Base-by-base conservation (phyloP, 345 rosid species). In the Camelina hispida region DNA sequence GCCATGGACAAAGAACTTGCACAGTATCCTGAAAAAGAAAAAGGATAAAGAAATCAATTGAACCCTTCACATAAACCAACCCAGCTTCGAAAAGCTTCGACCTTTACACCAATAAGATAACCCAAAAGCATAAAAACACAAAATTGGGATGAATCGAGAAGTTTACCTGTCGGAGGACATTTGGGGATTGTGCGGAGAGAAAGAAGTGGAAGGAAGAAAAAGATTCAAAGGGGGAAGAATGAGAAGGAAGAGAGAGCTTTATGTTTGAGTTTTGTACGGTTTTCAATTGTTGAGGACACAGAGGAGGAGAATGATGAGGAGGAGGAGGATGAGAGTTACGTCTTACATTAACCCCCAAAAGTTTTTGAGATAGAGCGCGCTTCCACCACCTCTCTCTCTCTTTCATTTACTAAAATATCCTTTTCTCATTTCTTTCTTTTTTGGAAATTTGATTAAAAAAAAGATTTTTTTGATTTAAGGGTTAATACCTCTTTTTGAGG, bases 1-100 rank as follows among this genome's bases (percentile, higher is more conserved):
- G 78, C 99, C 96, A 52, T 89, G 96, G 52, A 90, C 89, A 83
- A 89, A 92, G 81, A 89, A 95, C 85, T 91, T 91, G 82, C 95
- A 92, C 23, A 83, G 85, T 30, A 84, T 76, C 86, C 99, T 89
- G 76, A 16, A 50, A 8, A 30, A 7, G 0, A 3, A 7, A 4
- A 57, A 14, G 9, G 37, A 1, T 7, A 16, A 62, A 16, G 12
- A 32, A 34, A 38, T 3, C 42, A 51, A 4, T 11, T 6, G 13
- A 23, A 50, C 7, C 8, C 4, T 17, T 2, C 47, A 28, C 23
- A 73, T 15, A 75, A 58, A 75, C 20, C 51, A 23, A 64, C n/a
- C 44, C 57, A 65, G 28, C 48, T 47, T 34, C 51, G n/a, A 40
- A 28, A 67, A 12, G 54, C 9, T 14, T 43, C 54, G 42, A 62